Base-by-base conservation (phyloP, 106 monocot species). In the Dioscorea alata region DNA sequence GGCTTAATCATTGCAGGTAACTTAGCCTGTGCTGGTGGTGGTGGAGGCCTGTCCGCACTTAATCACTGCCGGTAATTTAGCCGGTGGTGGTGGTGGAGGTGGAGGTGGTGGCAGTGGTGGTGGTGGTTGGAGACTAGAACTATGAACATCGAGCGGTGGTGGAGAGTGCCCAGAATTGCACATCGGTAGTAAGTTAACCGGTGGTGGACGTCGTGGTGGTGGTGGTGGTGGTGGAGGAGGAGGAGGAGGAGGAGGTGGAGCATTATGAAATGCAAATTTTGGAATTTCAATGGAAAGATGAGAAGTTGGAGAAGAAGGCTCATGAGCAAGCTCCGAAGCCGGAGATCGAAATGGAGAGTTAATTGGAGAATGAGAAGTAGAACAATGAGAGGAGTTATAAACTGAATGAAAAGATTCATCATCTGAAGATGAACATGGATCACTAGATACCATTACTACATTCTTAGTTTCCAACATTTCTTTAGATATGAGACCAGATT, bases 351-450 rank as follows among this genome's bases (percentile, higher is more conserved):
- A 54, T 5, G 19, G 15, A 20, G 48, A 48, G 8, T 66, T 18
- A 59, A 22, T 22, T 23, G 59, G 59, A 59, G 59, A 59, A 23
- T 12, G 12, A 22, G 59, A 15, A 16, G 65, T 33, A 0, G 65
- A 48, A 22, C 49, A 49, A 49, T 49, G 42, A 49, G 49, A 42
- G 42, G 42, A 66, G 49, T 49, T 48, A 13, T 48, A 66, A n/a
- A 66, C 48, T 42, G 65, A 66, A 49, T 66, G 65, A 20, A 66
- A 66, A 21, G 65, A 66, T 49, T 66, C 65, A 66, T 66, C 65
- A 49, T 49, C 49, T 31, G 65, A 66, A 49, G 48, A 66, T 66
- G 42, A 49, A 15, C 19, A 19, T 19, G 18, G 15, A 32, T 19
- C 33, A 24, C 33, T 24, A 12, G 63, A 64, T 16, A 33, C 32